A percentile compares a stretch with the other conserved stretches of the same genome.
These are phyloP conservation scores for Leishmania turanica DNA, from an alignment of 208 protist genomes.

Conservation along the genomic window DNA sequence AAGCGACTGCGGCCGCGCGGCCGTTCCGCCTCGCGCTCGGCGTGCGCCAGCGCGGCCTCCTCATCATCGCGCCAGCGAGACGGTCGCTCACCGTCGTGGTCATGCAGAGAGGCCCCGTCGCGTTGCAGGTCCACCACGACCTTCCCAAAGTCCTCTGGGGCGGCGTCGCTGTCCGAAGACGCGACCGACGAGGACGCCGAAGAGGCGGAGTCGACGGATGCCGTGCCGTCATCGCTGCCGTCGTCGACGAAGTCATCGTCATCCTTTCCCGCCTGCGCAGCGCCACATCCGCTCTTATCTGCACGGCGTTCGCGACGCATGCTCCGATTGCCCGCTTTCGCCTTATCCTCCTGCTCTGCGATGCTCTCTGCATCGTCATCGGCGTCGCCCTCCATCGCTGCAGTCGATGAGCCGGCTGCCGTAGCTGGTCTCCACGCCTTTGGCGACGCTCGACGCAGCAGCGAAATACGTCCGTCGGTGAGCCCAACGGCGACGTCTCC, in stretches of 20 bases:
- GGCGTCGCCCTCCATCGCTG: not conserved
- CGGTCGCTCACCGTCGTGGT: slow-evolving; percentile 47
- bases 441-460: slow-evolving; percentile 34
- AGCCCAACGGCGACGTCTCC: slow-evolving; percentile 76
- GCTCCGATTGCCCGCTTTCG: not conserved
- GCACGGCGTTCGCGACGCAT: not conserved
- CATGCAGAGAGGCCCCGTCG: slow-evolving; percentile 43
- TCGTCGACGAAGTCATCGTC: slow-evolving; percentile 35
- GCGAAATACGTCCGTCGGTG: slow-evolving; percentile 51
- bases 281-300: not conserved
- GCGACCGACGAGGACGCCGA: slow-evolving; percentile 35
- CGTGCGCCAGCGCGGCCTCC: slow-evolving; percentile 34
- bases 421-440: slow-evolving; percentile 18
- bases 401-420: not conserved
- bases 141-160: slow-evolving; percentile 55
- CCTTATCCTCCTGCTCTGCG: slow-evolving; percentile 12
- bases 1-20: slow-evolving; percentile 49
- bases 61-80: slow-evolving; percentile 69
- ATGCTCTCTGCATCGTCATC: not conserved
- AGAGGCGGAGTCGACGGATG: slow-evolving; percentile 17
- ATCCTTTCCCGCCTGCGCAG: not conserved
- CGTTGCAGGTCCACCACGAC: slow-evolving; percentile 68
- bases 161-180: slow-evolving; percentile 49
- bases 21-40: slow-evolving; percentile 36
- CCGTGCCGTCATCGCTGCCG: slow-evolving; percentile 17